phyloP scores from a whole-genome alignment of 768 basidiomycete species.

The Boletus speciosus region DNA sequence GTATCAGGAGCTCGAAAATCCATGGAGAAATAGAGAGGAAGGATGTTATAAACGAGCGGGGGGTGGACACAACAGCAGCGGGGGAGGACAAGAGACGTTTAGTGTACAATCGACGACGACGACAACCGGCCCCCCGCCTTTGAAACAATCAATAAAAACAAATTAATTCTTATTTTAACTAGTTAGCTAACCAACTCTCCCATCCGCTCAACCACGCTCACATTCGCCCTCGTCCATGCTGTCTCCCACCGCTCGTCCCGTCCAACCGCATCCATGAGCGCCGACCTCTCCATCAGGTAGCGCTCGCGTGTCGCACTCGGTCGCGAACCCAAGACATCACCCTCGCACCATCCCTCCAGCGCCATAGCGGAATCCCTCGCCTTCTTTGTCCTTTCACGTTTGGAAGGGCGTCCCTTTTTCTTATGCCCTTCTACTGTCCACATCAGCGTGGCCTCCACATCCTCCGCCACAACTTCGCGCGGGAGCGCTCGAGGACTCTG shows the following conservation, averaged over 20 bases:
- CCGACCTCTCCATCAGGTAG: constrained; percentile 44
- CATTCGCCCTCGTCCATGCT: constrained; percentile 46
- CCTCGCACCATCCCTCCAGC: constrained; percentile 49
- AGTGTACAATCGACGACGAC: constrained; percentile 5
- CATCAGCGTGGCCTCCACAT: constrained; percentile 18
- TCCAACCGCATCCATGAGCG: constrained; percentile 38
- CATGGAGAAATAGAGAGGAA: constrained; percentile 13
- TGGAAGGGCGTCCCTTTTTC: constrained; percentile 64
- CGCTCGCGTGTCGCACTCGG: constrained; percentile 33
- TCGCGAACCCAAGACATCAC: constrained; percentile 8
- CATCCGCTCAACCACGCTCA: constrained; percentile 50
- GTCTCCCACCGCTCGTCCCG: constrained; percentile 14
- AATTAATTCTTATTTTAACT: background rate
- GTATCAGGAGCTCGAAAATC: constrained; percentile 31
- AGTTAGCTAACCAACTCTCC: constrained; percentile 27
- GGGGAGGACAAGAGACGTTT: background rate
- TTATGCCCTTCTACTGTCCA: constrained; percentile 28
- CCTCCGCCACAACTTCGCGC: constrained; percentile 57
- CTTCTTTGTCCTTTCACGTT: constrained; percentile 54
- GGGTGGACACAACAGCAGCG: background rate
- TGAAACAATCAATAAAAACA: background rate
- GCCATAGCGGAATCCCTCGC: constrained; percentile 46
- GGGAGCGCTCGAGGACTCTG: constrained; percentile 66
- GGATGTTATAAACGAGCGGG: constrained; percentile 21
- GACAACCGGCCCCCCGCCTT: background rate